Evolutionary conservation across 2,329 filamentous ascomycete species (phyloP), one percentile per base, ranked within the genome.

Genomic region (Bimuria novae-zelandiae): DNA sequence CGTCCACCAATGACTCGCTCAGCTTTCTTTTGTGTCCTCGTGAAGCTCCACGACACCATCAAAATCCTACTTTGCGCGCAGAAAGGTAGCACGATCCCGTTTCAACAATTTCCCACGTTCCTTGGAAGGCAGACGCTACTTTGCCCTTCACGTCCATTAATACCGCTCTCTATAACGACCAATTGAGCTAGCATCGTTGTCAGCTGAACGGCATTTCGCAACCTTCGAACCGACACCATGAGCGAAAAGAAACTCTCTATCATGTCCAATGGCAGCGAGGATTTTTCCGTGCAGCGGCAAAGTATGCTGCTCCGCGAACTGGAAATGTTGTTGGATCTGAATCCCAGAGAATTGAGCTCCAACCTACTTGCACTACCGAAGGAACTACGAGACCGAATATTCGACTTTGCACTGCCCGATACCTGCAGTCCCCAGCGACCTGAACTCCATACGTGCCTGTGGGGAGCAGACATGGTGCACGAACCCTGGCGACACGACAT

Each of bases 401-500:
- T 69, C 44, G 53, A 59, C 32, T 59, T 68, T 51, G 60, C 70
- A 1, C 41, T 73, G 6, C 70, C 69, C 1, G 52, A 62, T 1
- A 48, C 39, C 3, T 22, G 16, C 8, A 42, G 39, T 11, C 50
- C 49, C 3, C 36, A 27, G 17, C 63, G 65, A 12, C 64, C 69
- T 10, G 69, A 70, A 40, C 57, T 73, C 7, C 70, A 72, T 48
- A 72, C 69, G 3, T 70, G 68, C 50, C 55, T 72, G 1, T 72
- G 70, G 70, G 62, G 64, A 23, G 68, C 69, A 2, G 68, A 71
- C 37, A 71, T 72, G 68, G 56, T 64, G 22, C 59, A 63, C 21
- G 68, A 73, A 19, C 68, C 69, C 11, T 73, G 70, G 70, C 54
- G 66, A 33, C 69, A 70, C 54, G 64, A 68, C 44, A 64, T 66